Percentiles rank a stretch among this genome's conserved stretches.
Conservation (phyloP, 192 early-diverging fungal genomes). For the Backusella morwellensis region DNA sequence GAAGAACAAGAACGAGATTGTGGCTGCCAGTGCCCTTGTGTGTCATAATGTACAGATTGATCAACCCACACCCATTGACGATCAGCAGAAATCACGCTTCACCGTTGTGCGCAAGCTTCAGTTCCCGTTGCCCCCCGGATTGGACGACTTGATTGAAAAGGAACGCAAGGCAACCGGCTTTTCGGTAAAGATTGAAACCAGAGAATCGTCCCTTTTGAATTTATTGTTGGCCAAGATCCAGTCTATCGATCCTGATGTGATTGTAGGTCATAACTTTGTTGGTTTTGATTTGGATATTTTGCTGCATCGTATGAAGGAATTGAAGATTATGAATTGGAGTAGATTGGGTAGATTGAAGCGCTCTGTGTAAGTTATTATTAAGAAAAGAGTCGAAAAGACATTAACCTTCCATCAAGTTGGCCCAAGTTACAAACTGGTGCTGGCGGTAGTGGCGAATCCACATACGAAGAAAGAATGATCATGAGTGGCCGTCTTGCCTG, state of each 20-base stretch:
- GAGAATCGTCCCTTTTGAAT: conserved; percentile 80
- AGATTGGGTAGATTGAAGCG: conserved; percentile 83
- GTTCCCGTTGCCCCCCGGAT: conserved; percentile 80
- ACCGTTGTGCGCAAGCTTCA: conserved; percentile 73
- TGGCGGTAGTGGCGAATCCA: conserved; percentile 78
- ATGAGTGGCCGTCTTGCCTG: conserved; percentile 87
- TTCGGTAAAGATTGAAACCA: conserved; percentile 57
- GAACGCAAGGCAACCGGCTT: conserved; percentile 35
- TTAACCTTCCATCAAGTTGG: conserved; percentile 50
- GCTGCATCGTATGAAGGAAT: conserved; percentile 88
- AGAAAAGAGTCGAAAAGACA: too few relatives aligned
- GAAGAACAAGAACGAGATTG: conserved; percentile 89
- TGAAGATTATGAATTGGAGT: conserved; percentile 80
- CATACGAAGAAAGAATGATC: conserved; percentile 65
- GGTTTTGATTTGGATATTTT: conserved; percentile 94
- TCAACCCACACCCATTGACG: conserved; percentile 46
- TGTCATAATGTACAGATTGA: conserved; percentile 70
- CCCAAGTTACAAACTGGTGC: conserved; percentile 80
- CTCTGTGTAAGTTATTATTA: conserved; percentile 45
- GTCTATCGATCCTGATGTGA: conserved; percentile 83
- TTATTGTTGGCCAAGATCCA: conserved; percentile 73
- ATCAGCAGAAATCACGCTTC: conserved; percentile 48
- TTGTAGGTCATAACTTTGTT: conserved; percentile 96
- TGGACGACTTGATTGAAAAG: conserved; percentile 53
- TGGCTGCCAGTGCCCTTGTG: conserved; percentile 70